Evolutionary conservation across 805 yeast species (phyloP).

Genomic region (Candida morakotiae): DNA sequence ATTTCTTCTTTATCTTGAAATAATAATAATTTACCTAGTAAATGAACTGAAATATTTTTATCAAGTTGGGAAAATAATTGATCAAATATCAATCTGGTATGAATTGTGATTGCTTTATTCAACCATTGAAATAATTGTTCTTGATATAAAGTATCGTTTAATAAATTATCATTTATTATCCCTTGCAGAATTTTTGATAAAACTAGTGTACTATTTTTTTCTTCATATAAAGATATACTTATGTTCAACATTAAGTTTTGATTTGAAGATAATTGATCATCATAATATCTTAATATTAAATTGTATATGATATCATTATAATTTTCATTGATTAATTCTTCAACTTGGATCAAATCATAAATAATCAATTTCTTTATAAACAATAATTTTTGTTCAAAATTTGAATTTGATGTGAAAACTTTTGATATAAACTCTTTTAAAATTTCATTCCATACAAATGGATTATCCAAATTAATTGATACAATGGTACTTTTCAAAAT

Average conservation of each 20-base stretch:
- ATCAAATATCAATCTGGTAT: conserved; percentile 20
- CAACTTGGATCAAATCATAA: conserved; percentile 8
- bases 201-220: background rate
- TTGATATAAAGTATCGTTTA: background rate
- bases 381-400: background rate
- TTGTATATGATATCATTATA: background rate
- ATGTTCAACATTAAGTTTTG: conserved; percentile 7
- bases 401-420: background rate
- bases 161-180: conserved; percentile 1
- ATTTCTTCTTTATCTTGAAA: conserved; percentile 4
- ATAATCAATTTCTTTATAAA: conserved; percentile 8
- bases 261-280: conserved; percentile 1
- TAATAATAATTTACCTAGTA: conserved; percentile 17
- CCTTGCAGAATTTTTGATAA: conserved; percentile 5
- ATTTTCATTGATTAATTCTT: conserved; percentile 3
- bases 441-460: background rate
- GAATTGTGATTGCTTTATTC: conserved; percentile 11
- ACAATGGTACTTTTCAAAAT: conserved; percentile 6
- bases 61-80: conserved; percentile 15
- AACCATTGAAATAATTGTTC: conserved; percentile 10
- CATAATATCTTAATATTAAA: background rate
- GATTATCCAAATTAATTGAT: background rate
- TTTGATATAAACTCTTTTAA: conserved; percentile 2
- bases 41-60: conserved; percentile 13
- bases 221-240: conserved; percentile 3